Conservation (phyloP, 257 asterid species). For the Solanum chmielewskii region DNA sequence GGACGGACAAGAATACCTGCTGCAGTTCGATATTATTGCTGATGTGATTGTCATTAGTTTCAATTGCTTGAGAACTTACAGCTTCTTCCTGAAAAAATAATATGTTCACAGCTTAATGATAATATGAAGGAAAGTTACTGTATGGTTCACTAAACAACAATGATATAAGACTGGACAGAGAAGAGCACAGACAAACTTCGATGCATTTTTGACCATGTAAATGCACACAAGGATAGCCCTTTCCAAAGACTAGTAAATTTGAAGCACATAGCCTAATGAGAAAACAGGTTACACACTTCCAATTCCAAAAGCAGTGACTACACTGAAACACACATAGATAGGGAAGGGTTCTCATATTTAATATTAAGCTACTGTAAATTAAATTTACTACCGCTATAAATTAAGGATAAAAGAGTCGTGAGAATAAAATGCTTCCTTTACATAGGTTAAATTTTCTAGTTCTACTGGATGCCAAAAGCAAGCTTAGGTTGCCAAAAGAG, state of each 20-base stretch:
- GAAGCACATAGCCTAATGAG: not conserved
- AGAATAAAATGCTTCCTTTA: not conserved
- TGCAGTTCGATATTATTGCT: constrained; percentile 22
- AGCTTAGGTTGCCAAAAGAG: not conserved
- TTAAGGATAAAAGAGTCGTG: not conserved
- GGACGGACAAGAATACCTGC: constrained; percentile 28
- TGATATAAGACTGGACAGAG: not conserved
- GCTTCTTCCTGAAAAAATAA: constrained; percentile 35
- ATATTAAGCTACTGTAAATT: not conserved
- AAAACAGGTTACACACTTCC: not conserved
- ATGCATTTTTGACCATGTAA: not conserved
- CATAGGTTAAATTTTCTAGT: not conserved
- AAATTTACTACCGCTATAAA: not conserved
- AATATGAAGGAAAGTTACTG: not conserved
- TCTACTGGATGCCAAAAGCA: not conserved
- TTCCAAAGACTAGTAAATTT: not conserved
- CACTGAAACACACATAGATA: not conserved
- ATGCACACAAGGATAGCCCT: not conserved
- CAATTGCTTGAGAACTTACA: constrained; percentile 23
- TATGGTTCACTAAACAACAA: not conserved
- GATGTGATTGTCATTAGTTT: constrained; percentile 18
- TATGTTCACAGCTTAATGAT: not conserved
- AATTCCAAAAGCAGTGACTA: not conserved
- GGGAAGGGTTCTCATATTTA: not conserved
- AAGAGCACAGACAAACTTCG: not conserved